phyloP scores from a whole-genome alignment of 163 green algal species.

The Scenedesmus sp. region DNA sequence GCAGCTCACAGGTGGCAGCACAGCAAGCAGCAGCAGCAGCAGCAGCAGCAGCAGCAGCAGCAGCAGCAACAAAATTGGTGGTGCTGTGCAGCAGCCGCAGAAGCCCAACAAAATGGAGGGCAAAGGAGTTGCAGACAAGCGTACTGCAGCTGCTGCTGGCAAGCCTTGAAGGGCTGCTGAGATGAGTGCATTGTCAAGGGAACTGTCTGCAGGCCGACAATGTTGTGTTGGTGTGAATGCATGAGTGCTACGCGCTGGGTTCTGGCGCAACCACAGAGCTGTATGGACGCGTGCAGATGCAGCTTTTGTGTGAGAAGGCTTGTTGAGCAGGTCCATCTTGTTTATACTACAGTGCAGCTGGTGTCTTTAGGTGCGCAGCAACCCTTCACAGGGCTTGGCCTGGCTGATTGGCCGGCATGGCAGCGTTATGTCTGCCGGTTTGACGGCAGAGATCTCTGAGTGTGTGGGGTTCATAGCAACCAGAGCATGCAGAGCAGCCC shows the following conservation, averaged over 20 bases:
- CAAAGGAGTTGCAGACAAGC: neutral
- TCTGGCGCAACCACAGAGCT: neutral
- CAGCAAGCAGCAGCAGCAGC: slow-evolving; percentile 22
- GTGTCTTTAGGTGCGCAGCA: neutral
- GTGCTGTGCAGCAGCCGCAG: neutral
- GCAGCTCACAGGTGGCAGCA: slow-evolving; percentile 33
- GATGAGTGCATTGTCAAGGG: neutral
- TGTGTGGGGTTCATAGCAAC: neutral
- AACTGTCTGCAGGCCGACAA: neutral
- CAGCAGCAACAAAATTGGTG: too few relatives aligned
- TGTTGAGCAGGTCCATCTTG: neutral
- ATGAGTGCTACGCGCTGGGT: neutral
- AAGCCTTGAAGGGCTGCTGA: neutral
- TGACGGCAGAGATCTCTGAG: neutral
- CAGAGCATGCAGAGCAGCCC: neutral
- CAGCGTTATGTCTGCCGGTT: neutral
- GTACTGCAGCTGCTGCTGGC: neutral
- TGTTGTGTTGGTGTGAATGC: neutral
- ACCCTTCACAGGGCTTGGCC: neutral
- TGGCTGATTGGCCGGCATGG: neutral
- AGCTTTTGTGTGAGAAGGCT: neutral
- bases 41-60: neutral
- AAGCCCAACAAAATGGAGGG: too few relatives aligned
- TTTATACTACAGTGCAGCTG: neutral
- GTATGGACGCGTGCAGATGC: neutral